phyloP scores from a whole-genome alignment of 306 rosid species.

The Spatholobus suberectus region DNA sequence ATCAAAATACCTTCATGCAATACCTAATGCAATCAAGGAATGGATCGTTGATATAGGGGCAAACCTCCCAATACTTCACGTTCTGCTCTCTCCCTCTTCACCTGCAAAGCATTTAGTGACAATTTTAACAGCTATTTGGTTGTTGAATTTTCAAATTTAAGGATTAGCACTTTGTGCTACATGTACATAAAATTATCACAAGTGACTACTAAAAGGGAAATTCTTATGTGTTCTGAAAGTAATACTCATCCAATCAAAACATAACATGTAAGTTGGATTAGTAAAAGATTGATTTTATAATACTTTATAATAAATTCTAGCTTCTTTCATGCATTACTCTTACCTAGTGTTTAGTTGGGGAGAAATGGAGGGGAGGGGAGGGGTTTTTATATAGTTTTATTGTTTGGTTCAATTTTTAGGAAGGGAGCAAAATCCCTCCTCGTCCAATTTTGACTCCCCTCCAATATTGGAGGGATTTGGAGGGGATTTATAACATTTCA shows the following conservation, averaged over 20 bases:
- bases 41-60: constrained; percentile 86
- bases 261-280: not conserved
- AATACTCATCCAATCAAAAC: not conserved
- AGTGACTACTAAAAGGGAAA: not conserved
- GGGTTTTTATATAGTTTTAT: too few species aligned
- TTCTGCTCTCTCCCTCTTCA: constrained; percentile 87
- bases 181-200: not conserved
- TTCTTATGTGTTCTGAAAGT: not conserved
- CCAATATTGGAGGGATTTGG: too few species aligned
- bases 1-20: constrained; percentile 46
- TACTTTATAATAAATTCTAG: not conserved
- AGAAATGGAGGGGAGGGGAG: too few species aligned
- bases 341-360: too few species aligned
- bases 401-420: too few species aligned
- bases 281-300: not conserved
- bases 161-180: not conserved
- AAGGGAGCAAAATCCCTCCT: too few species aligned
- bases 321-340: not conserved
- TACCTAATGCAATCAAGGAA: constrained; percentile 64
- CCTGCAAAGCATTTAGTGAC: constrained; percentile 59
- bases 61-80: constrained; percentile 94
- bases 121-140: not conserved
- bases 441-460: too few species aligned
- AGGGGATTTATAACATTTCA: too few species aligned
- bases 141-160: not conserved